Evolutionary conservation across 192 early-diverging fungal species (phyloP).

Genomic region (Allomyces macrogynus): DNA sequence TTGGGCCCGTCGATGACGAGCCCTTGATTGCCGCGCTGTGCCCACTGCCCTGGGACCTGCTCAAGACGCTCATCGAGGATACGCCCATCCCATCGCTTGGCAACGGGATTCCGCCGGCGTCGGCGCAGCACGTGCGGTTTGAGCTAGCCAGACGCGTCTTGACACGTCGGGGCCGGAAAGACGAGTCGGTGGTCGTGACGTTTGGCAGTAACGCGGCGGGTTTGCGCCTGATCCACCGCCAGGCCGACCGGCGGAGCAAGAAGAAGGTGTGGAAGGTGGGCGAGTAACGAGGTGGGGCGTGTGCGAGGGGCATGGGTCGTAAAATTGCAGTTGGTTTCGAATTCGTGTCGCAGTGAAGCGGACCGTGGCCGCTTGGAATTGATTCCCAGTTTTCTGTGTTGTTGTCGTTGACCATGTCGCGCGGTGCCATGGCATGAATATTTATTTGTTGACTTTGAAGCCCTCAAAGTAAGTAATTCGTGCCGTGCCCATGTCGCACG

Average conservation of each 20-base stretch:
- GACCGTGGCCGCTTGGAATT: too few species aligned
- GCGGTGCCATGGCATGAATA: too few species aligned
- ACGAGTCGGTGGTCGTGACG: neutral
- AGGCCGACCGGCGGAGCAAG: neutral
- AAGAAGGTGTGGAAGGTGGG: constrained; percentile 1
- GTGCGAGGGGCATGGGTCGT: too few species aligned
- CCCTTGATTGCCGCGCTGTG: neutral
- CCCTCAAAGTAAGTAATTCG: too few species aligned
- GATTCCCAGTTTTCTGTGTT: too few species aligned
- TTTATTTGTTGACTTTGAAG: too few species aligned
- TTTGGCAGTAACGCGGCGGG: neutral
- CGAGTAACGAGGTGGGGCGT: too few species aligned
- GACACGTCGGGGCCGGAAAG: neutral
- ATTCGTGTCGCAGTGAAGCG: too few species aligned
- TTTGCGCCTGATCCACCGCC: neutral
- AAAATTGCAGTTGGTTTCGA: too few species aligned
- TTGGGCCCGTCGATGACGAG: neutral
- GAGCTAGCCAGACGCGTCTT: neutral
- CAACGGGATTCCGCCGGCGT: neutral
- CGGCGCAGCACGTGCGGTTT: neutral
- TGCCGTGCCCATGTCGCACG: too few species aligned
- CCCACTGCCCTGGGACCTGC: neutral
- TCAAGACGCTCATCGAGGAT: neutral
- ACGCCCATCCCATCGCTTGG: neutral
- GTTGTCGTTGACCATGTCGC: too few species aligned